Base-by-base conservation (phyloP, 495 filamentous ascomycete genomes). In the Halenospora varia region DNA sequence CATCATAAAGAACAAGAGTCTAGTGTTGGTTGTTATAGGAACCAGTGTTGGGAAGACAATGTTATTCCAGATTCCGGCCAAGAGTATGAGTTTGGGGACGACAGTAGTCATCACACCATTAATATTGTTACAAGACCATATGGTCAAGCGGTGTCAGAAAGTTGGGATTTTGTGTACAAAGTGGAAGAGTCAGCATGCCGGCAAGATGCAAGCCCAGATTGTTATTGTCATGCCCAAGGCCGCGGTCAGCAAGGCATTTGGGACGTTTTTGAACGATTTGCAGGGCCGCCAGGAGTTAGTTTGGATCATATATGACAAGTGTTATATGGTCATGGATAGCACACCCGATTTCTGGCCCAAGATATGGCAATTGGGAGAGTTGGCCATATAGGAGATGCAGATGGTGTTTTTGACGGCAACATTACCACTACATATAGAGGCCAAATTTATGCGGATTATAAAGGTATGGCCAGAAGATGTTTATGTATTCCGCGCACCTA, bases 171-270 rank as follows among this genome's bases (percentile, higher is more conserved):
- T 40, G n/a, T 46, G 52, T 29, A 20, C 44, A 2, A 55, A 55
- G 25, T 52, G 49, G 49, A n/a, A n/a, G 49, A 52, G 13, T 35
- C 29, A 35, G n/a, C 25, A 15, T 25, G 25, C 3, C 22, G 45
- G 8, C 29, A n/a, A 18, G 22, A 56, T 47, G 44, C 41, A n/a
- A n/a, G 22, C 40, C 20, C 42, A 29, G 44, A 29, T 56, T 18
- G 53, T 56, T 8, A 56, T 48, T n/a, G 41, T 48, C 53, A 48
- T 13, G 13, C 29, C 29, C 29, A 13, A 40, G 50, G 17, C 50
- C 20, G 50, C 50, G 25, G 41, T 55, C 52, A 55, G 41, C 52
- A 55, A 44, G 39, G 20, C 41, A n/a, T 55, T 44, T 18, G 40
- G 24, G n/a, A 46, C 39, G 41, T 40, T 53, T 53, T 53, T 20